Conservation (phyloP, 2,329 filamentous ascomycete species). For the Helicocarpus griseus region DNA sequence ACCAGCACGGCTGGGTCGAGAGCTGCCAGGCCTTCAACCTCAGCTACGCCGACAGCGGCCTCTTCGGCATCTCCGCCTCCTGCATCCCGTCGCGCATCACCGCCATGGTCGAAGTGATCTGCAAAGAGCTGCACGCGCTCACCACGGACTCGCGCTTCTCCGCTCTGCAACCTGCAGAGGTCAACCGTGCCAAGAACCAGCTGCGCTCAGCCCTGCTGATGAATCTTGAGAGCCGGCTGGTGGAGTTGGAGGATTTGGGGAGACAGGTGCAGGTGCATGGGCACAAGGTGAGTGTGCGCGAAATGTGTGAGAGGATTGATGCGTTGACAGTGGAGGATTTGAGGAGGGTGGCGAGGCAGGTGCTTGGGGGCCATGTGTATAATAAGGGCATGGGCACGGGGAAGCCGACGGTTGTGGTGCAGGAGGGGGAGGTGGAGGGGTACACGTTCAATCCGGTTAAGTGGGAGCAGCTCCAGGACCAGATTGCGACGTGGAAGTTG, state of each 20-base stretch:
- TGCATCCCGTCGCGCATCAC: constrained; percentile 70
- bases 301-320: constrained; percentile 88
- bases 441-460: constrained; percentile 57
- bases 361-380: constrained; percentile 66
- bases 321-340: constrained; percentile 70
- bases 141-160: constrained; percentile 66
- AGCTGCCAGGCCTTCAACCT: constrained; percentile 95
- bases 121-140: constrained; percentile 71
- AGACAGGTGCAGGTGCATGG: constrained; percentile 96
- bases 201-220: constrained; percentile 81
- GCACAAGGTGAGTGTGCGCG: constrained; percentile 76
- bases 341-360: constrained; percentile 64
- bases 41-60: constrained; percentile 87
- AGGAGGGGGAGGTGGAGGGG: constrained; percentile 73
- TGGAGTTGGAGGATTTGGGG: constrained; percentile 91
- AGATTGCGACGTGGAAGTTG: constrained; percentile 74
- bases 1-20: constrained; percentile 96
- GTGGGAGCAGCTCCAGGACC: constrained; percentile 85
- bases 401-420: constrained; percentile 84
- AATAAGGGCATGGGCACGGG: constrained; percentile 74
- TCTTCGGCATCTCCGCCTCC: constrained; percentile 86
- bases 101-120: constrained; percentile 91
- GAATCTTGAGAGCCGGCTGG: constrained; percentile 96
- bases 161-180: constrained; percentile 64
- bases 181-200: constrained; percentile 93